phyloP scores from a whole-genome alignment of 2,329 filamentous ascomycete species.

The Rhynchosporium graminicola region DNA sequence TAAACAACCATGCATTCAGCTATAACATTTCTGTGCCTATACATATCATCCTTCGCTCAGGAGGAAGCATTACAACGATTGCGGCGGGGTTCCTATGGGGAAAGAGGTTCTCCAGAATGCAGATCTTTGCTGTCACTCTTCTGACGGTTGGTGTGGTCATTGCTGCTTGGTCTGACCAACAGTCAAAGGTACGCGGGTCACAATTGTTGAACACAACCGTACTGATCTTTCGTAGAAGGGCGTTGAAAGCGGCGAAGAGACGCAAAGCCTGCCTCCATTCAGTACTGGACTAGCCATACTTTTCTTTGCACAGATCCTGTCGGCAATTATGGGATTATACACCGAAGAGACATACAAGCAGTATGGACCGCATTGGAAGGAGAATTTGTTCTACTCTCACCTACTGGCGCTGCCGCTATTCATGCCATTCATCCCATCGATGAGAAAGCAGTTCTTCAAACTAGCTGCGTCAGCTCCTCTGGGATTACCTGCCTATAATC shows the following conservation, averaged over 20 bases:
- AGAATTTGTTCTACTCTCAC: slow-evolving; percentile 93
- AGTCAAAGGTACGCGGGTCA: slow-evolving; percentile 64
- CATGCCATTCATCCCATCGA: slow-evolving; percentile 66
- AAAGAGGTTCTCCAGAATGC: slow-evolving; percentile 78
- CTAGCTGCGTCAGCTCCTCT: slow-evolving; percentile 66
- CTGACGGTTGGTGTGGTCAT: slow-evolving; percentile 84
- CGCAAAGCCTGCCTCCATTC: slow-evolving; percentile 50
- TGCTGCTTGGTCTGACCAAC: slow-evolving; percentile 86
- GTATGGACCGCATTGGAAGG: slow-evolving; percentile 89
- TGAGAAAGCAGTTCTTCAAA: slow-evolving; percentile 63
- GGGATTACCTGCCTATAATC: slow-evolving; percentile 41
- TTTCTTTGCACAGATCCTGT: slow-evolving; percentile 84
- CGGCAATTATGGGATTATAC: slow-evolving; percentile 92
- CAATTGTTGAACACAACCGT: background rate
- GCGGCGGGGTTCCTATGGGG: slow-evolving; percentile 83
- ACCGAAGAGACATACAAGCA: slow-evolving; percentile 85
- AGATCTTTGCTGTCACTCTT: slow-evolving; percentile 78
- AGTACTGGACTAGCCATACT: slow-evolving; percentile 77
- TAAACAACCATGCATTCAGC: slow-evolving; percentile 97
- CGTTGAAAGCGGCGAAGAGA: slow-evolving; percentile 25
- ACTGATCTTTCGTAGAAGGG: slow-evolving; percentile 34
- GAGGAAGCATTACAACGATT: slow-evolving; percentile 95
- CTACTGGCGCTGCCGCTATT: slow-evolving; percentile 76
- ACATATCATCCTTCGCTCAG: slow-evolving; percentile 94
- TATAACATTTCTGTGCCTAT: slow-evolving; percentile 96